A percentile compares a stretch with the other conserved stretches of the same genome.
phyloP scores from a whole-genome alignment of 306 rosid species.

The Vigna trinervia region DNA sequence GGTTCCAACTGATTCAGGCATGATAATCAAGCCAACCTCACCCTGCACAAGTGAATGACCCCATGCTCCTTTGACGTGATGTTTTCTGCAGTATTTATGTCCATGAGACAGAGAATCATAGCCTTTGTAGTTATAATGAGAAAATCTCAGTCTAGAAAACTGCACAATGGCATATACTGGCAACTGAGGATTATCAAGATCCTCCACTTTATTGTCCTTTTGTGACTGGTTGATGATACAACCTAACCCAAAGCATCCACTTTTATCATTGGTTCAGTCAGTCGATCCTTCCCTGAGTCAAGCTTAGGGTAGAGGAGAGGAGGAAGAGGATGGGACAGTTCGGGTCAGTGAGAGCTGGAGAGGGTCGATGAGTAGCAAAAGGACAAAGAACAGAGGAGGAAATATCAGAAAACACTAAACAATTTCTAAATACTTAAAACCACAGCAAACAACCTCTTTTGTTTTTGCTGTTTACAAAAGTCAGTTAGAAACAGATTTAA shows the following conservation, averaged over 20 bases:
- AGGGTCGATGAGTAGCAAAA: neutral
- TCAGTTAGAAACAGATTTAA: neutral
- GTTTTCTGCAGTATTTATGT: neutral
- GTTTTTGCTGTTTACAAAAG: neutral
- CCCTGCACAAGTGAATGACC: neutral
- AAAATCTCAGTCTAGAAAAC: neutral
- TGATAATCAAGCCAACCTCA: neutral
- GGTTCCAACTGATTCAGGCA: neutral
- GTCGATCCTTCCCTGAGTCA: neutral
- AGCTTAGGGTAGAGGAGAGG: neutral
- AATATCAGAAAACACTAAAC: neutral
- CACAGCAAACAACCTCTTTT: neutral
- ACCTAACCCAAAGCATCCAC: neutral
- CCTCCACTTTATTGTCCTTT: neutral
- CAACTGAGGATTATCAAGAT: neutral
- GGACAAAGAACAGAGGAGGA: neutral
- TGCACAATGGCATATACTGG: neutral
- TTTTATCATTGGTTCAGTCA: neutral
- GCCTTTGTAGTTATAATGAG: neutral
- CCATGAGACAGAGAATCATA: neutral
- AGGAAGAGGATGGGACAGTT: neutral
- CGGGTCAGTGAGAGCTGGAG: neutral
- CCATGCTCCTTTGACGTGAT: neutral
- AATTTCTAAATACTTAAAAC: neutral
- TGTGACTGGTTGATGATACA: neutral